These are phyloP conservation scores for Hymenoscyphus occultus DNA, from an alignment of 2,329 filamentous ascomycete species.

Conservation along the genomic window DNA sequence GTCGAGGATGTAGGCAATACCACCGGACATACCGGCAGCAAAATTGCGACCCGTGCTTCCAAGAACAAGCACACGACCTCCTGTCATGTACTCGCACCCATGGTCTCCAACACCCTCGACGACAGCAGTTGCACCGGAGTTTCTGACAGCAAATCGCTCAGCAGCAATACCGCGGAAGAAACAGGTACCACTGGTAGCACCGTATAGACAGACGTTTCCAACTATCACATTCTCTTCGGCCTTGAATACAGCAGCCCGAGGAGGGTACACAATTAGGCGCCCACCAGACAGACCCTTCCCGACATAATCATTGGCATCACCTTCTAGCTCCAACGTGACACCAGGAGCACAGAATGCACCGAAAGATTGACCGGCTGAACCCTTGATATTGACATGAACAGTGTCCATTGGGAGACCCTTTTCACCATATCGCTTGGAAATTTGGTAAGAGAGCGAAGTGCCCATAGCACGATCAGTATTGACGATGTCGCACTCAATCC, in stretches of 20 bases:
- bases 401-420: slow-evolving; percentile 87
- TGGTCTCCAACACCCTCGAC: slow-evolving; percentile 96
- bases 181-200: slow-evolving; percentile 84
- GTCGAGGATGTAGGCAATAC: slow-evolving; percentile 93
- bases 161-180: slow-evolving; percentile 97
- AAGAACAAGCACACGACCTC: slow-evolving; percentile 82
- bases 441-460: slow-evolving; percentile 91
- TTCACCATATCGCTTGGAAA: slow-evolving; percentile 89
- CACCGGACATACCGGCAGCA: slow-evolving; percentile 96
- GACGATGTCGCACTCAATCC: slow-evolving; percentile 93
- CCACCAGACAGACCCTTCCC: slow-evolving; percentile 94
- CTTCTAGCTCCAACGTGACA: slow-evolving; percentile 91
- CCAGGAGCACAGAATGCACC: slow-evolving; percentile 91
- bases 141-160: slow-evolving; percentile 93
- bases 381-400: slow-evolving; percentile 94
- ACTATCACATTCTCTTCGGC: slow-evolving; percentile 94
- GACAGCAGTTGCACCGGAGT: slow-evolving; percentile 93
- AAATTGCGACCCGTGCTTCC: slow-evolving; percentile 94
- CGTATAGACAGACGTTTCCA: slow-evolving; percentile 93
- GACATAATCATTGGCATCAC: slow-evolving; percentile 94
- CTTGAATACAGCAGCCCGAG: slow-evolving; percentile 86
- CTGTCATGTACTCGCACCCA: slow-evolving; percentile 98
- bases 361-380: slow-evolving; percentile 94
- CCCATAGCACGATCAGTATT: slow-evolving; percentile 95
- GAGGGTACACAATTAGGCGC: slow-evolving; percentile 88